Percentiles rank a stretch among this genome's conserved stretches.
Conservation (phyloP, 305 asterid species). For the Fraxinus dipetala region DNA sequence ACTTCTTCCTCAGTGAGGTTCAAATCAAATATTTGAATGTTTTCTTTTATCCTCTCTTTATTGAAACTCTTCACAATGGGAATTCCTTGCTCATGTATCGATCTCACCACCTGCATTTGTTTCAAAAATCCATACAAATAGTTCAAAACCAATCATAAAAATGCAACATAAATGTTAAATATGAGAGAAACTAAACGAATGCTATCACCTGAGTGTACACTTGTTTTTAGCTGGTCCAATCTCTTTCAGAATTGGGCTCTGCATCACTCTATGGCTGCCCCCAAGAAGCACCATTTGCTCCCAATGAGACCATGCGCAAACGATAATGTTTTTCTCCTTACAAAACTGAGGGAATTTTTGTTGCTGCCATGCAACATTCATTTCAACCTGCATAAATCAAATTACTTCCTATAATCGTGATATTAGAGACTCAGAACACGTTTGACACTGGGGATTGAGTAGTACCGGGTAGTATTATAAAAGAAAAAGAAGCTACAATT, state of each 20-base stretch:
- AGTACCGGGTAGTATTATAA: background rate
- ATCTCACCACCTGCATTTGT: slow-evolving; percentile 1
- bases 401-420: background rate
- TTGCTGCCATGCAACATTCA: slow-evolving; percentile 42
- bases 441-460: no score
- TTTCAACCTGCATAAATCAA: slow-evolving; percentile 28
- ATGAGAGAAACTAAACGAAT: background rate
- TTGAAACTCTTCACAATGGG: slow-evolving; percentile 8
- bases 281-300: slow-evolving; percentile 35
- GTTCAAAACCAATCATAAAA: no score
- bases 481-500: slow-evolving; percentile 17
- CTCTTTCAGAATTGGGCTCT: slow-evolving; percentile 24
- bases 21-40: slow-evolving; percentile 26
- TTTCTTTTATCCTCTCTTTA: slow-evolving; percentile 22
- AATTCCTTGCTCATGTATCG: slow-evolving; percentile 18
- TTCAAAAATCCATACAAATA: no score
- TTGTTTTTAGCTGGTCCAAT: slow-evolving; percentile 33
- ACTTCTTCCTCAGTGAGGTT: slow-evolving; percentile 5
- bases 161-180: no score
- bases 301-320: slow-evolving; percentile 35
- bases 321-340: slow-evolving; percentile 21
- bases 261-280: slow-evolving; percentile 31
- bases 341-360: slow-evolving; percentile 25
- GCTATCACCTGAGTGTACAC: slow-evolving; percentile 26
- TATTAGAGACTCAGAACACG: no score